Percentiles rank a stretch among this genome's conserved stretches.
phyloP scores from a whole-genome alignment of 2,329 filamentous ascomycete species.

The Colletotrichum cuscutae region DNA sequence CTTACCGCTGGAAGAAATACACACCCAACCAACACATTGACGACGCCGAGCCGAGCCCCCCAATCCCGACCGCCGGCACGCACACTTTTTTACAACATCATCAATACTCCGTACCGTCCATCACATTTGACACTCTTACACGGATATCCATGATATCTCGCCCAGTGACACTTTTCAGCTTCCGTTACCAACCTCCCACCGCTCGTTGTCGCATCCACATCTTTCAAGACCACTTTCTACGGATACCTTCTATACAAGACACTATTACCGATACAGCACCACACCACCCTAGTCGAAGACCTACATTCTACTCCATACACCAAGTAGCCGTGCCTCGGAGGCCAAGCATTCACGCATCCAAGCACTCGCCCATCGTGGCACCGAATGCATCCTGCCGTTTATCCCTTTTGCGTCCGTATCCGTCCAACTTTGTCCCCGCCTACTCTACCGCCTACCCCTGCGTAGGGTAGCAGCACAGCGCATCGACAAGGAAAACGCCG shows the following conservation, averaged over 20 bases:
- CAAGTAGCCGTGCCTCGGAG: neutral
- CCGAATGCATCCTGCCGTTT: conserved; percentile 28
- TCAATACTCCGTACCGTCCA: neutral
- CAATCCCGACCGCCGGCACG: neutral
- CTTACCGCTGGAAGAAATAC: neutral
- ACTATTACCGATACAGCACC: neutral
- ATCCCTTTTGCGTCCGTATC: conserved; percentile 22
- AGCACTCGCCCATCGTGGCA: conserved; percentile 13
- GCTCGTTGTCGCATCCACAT: neutral
- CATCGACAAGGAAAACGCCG: conserved; percentile 1
- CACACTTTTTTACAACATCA: neutral
- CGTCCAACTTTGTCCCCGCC: conserved; percentile 19
- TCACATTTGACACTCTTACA: conserved; percentile 2
- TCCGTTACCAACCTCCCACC: conserved; percentile 15
- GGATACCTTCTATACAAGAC: neutral
- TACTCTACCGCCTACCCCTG: conserved; percentile 12
- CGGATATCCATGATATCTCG: conserved; percentile 25
- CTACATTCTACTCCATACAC: no score
- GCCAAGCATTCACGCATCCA: neutral
- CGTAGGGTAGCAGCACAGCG: conserved; percentile 12
- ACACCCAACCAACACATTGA: neutral
- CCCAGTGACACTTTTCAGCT: conserved; percentile 17
- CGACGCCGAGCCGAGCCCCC: neutral
- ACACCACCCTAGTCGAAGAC: neutral
- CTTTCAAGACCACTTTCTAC: neutral